Evolutionary conservation across 257 asterid species (phyloP), one percentile per base, ranked within the genome.

Genomic region (Hygrophila difformis): DNA sequence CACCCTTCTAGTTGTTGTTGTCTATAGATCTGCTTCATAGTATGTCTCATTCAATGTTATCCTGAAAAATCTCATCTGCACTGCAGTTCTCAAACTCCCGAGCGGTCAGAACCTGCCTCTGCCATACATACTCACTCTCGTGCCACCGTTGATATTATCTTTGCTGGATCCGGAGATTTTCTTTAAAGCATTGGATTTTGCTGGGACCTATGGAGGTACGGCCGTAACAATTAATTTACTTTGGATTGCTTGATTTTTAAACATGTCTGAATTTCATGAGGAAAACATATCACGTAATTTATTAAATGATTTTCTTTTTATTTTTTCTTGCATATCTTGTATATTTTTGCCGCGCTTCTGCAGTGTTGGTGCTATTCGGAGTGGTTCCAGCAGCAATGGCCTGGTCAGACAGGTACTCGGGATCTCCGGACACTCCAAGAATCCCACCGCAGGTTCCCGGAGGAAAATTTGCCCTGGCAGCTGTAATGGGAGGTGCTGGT

Each of bases 121-220:
- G 68, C 79, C 89, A 0, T 88, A 84, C 60, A 17, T 68, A 12
- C 89, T 84, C 12, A 70, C 94, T 21, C 41, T 78, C 57, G 23
- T 81, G 44, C 97, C 97, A 5, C 97, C 95, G 0, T 52, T 88
- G 72, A 54, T 84, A 16, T 56, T 88, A 23, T 73, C 95, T 12
- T 51, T 74, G 69, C 72, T 79, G 55, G 87, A 88, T 69, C 97
- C 95, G n/a, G 93, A 81, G 54, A 77, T 84, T 55, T 88, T 84
- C 79, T 88, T 84, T 67, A 88, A 84, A 64, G 95, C 97, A 36
- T 56, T 88, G 77, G 95, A 88, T 72, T 84, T 88, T 49, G 94
- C 97, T 12, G 94, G 94, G 64, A 88, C 97, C 8, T 81, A 88
- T 37, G 97, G 97, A 79, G 94, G 97, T 83, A 80, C 12, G 12